phyloP scores from a whole-genome alignment of 805 yeast genomes.

The Saturnispora gosingensis region DNA sequence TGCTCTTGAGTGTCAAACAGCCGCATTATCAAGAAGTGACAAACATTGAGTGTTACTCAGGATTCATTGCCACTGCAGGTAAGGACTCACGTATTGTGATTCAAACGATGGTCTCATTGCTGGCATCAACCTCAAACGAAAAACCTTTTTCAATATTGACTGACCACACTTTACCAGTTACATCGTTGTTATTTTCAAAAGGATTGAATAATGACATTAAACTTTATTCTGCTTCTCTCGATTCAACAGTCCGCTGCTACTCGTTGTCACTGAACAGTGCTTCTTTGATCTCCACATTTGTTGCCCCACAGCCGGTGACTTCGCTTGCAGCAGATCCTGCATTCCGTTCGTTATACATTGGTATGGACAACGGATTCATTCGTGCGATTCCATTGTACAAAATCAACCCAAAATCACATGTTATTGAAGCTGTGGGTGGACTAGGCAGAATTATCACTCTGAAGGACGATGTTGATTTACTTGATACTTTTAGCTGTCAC shows the following conservation, averaged over 20 bases:
- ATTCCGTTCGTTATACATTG: conserved; percentile 64
- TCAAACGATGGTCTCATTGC: conserved; percentile 40
- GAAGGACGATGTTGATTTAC: conserved; percentile 40
- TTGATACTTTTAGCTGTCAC: conserved; percentile 46
- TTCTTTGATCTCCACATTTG: conserved; percentile 56
- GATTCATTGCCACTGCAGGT: conserved; percentile 66
- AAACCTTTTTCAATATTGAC: conserved; percentile 53
- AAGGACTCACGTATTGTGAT: conserved; percentile 67
- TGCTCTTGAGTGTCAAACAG: conserved; percentile 59
- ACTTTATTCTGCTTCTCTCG: conserved; percentile 61
- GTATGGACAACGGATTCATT: conserved; percentile 54
- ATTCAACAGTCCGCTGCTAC: conserved; percentile 67
- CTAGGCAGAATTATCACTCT: conserved; percentile 41
- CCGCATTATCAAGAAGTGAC: conserved; percentile 78
- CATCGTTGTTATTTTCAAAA: conserved; percentile 32
- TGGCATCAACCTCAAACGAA: conserved; percentile 20
- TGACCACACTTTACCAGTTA: conserved; percentile 46
- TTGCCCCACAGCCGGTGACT: conserved; percentile 49
- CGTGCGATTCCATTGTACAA: conserved; percentile 44
- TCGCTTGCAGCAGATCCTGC: conserved; percentile 68
- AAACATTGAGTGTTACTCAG: conserved; percentile 51
- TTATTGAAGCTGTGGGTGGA: conserved; percentile 55
- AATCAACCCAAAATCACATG: conserved; percentile 27
- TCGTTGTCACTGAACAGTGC: conserved; percentile 32
- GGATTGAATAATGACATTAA: conserved; percentile 52